Evolutionary conservation across 2,329 filamentous ascomycete species (phyloP).

Genomic region (Cephalotrichum gorgonifer): DNA sequence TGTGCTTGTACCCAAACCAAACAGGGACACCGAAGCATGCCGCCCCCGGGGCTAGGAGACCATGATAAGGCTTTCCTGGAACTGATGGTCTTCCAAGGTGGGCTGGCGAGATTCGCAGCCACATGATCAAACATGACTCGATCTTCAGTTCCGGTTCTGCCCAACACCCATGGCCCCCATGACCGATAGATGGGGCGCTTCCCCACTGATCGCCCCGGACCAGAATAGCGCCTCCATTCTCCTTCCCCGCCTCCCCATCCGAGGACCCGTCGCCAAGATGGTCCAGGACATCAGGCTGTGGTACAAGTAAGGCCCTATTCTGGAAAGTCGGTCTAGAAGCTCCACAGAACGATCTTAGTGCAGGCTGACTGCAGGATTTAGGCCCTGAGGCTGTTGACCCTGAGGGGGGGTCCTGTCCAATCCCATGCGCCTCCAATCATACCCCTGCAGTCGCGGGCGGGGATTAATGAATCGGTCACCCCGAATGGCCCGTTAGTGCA

Average conservation of each 20-base stretch:
- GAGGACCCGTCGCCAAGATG: neutral
- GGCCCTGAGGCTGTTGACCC: neutral
- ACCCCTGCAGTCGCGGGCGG: neutral
- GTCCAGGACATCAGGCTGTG: neutral
- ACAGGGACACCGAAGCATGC: too few relatives aligned
- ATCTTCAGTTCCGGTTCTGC: too few relatives aligned
- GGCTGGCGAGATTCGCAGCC: neutral
- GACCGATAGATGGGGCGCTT: neutral
- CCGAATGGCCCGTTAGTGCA: neutral
- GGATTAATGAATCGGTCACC: neutral
- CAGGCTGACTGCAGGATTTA: slow-evolving; percentile 2
- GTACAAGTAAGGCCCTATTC: neutral
- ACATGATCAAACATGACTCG: neutral
- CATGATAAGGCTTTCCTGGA: too few relatives aligned
- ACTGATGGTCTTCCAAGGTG: too few relatives aligned
- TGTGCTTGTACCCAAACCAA: too few relatives aligned
- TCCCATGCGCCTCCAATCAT: neutral
- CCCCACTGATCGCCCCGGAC: neutral
- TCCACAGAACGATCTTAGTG: slow-evolving; percentile 1
- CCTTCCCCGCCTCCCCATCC: neutral
- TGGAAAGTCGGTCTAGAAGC: slow-evolving; percentile 4
- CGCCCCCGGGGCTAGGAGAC: too few relatives aligned
- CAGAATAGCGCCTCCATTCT: too few relatives aligned
- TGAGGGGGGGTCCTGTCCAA: slow-evolving; percentile 1
- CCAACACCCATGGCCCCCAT: too few relatives aligned